These are phyloP conservation scores for Cymbidium sinense DNA, from an alignment of 106 monocot genomes.

Conservation along the genomic window DNA sequence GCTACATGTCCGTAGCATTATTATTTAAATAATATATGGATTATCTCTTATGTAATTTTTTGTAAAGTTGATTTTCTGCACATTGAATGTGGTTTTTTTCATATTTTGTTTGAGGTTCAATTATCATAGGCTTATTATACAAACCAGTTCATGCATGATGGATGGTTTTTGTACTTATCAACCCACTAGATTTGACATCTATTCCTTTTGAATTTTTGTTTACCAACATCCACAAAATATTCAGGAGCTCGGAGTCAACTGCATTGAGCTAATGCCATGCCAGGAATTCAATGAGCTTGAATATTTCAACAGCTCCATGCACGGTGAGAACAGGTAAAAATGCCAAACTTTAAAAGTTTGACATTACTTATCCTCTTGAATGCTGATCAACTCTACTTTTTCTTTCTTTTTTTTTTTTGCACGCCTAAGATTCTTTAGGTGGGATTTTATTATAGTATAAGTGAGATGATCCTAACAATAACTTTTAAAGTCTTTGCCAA, in stretches of 20 bases:
- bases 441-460: too few species aligned
- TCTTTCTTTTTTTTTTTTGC: too few species aligned
- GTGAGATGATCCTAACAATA: too few species aligned
- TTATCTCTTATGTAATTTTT: neutral
- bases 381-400: too few species aligned
- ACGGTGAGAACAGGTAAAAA: slow-evolving; percentile 52
- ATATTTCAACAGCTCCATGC: slow-evolving; percentile 36
- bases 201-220: neutral
- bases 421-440: too few species aligned
- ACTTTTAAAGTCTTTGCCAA: too few species aligned
- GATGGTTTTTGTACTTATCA: neutral
- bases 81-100: neutral
- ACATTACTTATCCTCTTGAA: neutral
- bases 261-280: slow-evolving; percentile 91
- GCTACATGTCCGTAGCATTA: neutral
- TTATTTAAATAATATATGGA: neutral
- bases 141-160: neutral
- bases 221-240: slow-evolving; percentile 8
- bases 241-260: slow-evolving; percentile 84
- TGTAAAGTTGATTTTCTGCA: slow-evolving; percentile 4
- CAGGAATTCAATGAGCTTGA: slow-evolving; percentile 95
- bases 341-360: neutral
- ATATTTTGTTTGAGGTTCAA: neutral
- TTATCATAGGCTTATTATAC: neutral
- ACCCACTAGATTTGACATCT: neutral